Base-by-base conservation (phyloP, 2,329 filamentous ascomycete species). In the Didymosphaeria variabile region DNA sequence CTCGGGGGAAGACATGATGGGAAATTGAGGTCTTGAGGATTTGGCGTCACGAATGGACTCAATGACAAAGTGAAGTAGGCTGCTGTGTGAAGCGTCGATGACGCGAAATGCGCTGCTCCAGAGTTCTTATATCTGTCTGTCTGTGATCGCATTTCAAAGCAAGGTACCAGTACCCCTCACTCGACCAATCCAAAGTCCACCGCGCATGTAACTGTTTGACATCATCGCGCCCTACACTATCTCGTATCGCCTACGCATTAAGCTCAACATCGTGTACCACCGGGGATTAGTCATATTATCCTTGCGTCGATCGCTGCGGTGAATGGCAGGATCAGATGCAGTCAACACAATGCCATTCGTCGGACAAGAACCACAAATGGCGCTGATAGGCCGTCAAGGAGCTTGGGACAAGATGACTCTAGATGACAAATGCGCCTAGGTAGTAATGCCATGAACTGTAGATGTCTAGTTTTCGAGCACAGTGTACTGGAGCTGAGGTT, bases 1-100 rank as follows among this genome's bases (percentile, higher is more conserved):
- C 40, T 70, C 55, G 5, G 66, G 59, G 6, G 36, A 23, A 5
- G 50, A 40, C 59, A 62, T 62, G 19, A 9, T 36, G 26, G 19
- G 19, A 6, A 44, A 17, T 9, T 9, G 19, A n/a, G 5, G 19
- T 17, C 8, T 9, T n/a, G 13, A 31, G 6, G 38, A n/a, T 17
- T 13, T 12, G n/a, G 26, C 13, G 15, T 6, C 15, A n/a, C 17
- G 23, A 21, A 21, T 36, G 5, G 19, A 36, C 1, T 46, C 21
- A 45, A 19, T 47, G 26, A 8, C n/a, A 38, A 10, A 17, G 2
- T 42, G 9, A 12, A 19, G 42, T 17, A 3, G 7, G 15, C 12
- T 15, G 8, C 12, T 29, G 3, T 23, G 13, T 32, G 13, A 47
- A 47, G 15, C 9, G 45, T 17, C 12, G 17, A 10, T 31, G n/a